Evolutionary conservation across 345 rosid species (phyloP).

Genomic region (Eucalyptus fibrosa): DNA sequence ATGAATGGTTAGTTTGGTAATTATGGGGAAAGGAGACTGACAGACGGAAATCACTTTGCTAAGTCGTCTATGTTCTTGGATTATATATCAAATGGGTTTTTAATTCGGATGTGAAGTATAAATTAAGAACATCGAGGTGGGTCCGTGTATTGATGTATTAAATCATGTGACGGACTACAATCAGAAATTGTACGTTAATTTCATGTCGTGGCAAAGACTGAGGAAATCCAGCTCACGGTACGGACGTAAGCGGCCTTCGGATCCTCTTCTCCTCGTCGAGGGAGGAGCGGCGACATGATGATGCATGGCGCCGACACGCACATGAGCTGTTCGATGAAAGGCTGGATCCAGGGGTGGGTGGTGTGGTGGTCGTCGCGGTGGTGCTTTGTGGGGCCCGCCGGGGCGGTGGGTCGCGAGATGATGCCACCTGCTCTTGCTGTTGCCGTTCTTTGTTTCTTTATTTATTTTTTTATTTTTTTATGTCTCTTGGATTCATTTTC

Average conservation of each 20-base stretch:
- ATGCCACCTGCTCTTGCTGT: background rate
- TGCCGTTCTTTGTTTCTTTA: rapidly evolving
- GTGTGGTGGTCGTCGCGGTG: background rate
- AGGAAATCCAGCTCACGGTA: background rate
- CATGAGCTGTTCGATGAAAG: background rate
- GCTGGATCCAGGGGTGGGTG: background rate
- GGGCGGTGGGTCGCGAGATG: background rate
- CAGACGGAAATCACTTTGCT: rapidly evolving
- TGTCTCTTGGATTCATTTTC: no score
- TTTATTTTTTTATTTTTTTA: no score
- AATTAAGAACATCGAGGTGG: background rate
- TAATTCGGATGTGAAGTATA: background rate
- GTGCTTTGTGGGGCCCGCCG: background rate
- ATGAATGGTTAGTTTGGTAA: background rate
- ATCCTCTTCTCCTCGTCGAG: background rate
- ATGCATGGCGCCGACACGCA: background rate
- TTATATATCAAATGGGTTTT: no score
- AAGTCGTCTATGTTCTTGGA: background rate
- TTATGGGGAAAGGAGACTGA: background rate
- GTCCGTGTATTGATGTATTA: background rate
- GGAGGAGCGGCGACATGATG: background rate
- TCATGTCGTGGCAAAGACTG: background rate
- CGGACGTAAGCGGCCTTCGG: background rate
- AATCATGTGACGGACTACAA: background rate
- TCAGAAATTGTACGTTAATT: background rate